These are phyloP conservation scores for Mucor piriformis DNA, from an alignment of 371 early-diverging fungal species.

Conservation along the genomic window DNA sequence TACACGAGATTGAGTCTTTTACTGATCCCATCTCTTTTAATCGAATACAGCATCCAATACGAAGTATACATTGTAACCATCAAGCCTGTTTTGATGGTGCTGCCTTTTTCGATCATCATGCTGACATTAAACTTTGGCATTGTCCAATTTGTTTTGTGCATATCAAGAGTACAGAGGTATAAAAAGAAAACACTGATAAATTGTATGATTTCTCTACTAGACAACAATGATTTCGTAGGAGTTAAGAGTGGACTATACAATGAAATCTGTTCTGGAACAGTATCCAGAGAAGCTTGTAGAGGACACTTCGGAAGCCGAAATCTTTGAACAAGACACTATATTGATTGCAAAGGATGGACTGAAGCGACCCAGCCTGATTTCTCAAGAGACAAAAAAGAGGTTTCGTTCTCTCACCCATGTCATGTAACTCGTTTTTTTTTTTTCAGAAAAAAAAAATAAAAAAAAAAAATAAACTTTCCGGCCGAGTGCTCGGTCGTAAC, in stretches of 20 bases:
- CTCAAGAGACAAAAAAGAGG: conserved; percentile 5
- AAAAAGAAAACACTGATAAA: conserved; percentile 11
- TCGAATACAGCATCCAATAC: conserved; percentile 23
- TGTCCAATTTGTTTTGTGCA: conserved; percentile 30
- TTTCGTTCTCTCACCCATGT: conserved; percentile 18
- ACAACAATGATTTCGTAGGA: conserved; percentile 6
- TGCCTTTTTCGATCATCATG: conserved; percentile 19
- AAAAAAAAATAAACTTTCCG: background rate
- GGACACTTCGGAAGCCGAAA: conserved; percentile 17
- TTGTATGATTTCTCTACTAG: no score
- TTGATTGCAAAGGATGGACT: background rate
- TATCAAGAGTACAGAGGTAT: conserved; percentile 28
- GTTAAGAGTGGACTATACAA: conserved; percentile 19
- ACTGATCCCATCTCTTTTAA: conserved; percentile 6
- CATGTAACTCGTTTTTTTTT: no score
- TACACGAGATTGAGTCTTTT: conserved; percentile 1
- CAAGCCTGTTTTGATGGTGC: conserved; percentile 25
- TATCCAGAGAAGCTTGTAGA: conserved; percentile 13
- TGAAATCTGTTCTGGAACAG: conserved; percentile 9
- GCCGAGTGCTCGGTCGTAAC: conserved; percentile 19
- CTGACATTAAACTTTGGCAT: conserved; percentile 22
- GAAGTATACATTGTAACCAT: conserved; percentile 22
- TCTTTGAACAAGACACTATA: background rate
- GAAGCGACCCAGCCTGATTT: background rate
- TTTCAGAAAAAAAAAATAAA: background rate